Base-by-base conservation (phyloP, 495 filamentous ascomycete species). In the Penicillium samsonianum region DNA sequence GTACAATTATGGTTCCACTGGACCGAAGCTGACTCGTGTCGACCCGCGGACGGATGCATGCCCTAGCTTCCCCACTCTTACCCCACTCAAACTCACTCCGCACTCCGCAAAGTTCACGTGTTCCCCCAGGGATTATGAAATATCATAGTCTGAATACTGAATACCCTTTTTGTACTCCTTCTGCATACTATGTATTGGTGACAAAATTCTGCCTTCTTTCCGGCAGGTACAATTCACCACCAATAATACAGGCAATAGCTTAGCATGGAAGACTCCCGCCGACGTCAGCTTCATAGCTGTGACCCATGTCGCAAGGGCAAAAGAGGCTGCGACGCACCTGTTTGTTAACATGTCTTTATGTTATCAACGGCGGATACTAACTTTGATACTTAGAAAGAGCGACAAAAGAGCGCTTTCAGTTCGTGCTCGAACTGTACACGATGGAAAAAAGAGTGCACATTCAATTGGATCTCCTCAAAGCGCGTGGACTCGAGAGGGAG, bases 251-350 rank as follows among this genome's bases (percentile, higher is more conserved):
- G 1, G 7, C 38, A 23, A 37, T 30, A 26, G 26, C n/a, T 41
- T 20, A 17, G 17, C 43, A 59, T 62, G 55, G 52, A 33, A 14
- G 30, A 22, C 22, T 37, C 53, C 23, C 61, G 64, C 23, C 58
- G 63, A 46, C 67, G 69, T 22, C 75, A 79, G 50, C 67, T 73
- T 50, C 69, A 69, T 44, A 75, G 72, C 49, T 79, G 76, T 51
- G 76, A 79, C 49, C 75, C 70, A 55, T 79, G 76, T 49, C 61
- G 76, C 25, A 78, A 75, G 50, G 73, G 73, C n/a, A 77, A 76
- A 56, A 63, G 71, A 50, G 73, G 69, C 25, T 79, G 76, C 53
- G 73, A 79, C 58, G 76, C 61, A 55, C 61, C 61, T 55, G 61
- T 69, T 43, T 30, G 58, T 61, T 7, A 50, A 45, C 37, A 16